A percentile compares a stretch with the other conserved stretches of the same genome.
phyloP scores from a whole-genome alignment of 768 basidiomycete species.

The Nidularia pulvinata region DNA sequence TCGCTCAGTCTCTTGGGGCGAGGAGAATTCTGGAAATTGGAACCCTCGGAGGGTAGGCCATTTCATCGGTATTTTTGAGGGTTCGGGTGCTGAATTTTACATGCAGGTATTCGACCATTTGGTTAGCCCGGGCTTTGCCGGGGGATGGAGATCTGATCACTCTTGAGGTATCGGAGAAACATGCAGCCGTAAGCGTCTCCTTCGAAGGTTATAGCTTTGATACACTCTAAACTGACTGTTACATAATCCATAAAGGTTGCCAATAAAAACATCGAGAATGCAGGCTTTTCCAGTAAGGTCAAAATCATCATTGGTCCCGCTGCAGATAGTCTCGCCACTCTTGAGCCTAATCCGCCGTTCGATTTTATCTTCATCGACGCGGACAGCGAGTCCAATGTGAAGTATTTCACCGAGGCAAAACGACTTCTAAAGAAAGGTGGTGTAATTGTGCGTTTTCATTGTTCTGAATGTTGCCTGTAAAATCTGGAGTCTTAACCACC shows the following conservation, averaged over 20 bases:
- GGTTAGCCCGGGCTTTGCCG: constrained; percentile 45
- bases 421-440: constrained; percentile 59
- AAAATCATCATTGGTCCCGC: constrained; percentile 53
- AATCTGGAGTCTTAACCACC: too few relatives aligned
- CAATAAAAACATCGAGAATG: constrained; percentile 50
- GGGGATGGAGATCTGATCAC: constrained; percentile 47
- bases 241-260: constrained; percentile 40
- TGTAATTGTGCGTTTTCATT: constrained; percentile 48
- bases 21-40: constrained; percentile 52
- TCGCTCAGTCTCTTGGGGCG: constrained; percentile 39
- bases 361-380: constrained; percentile 77
- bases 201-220: too few relatives aligned
- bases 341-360: constrained; percentile 50
- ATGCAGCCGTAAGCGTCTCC: constrained; percentile 35
- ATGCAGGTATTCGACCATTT: constrained; percentile 41
- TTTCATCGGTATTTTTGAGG: background rate
- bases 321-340: constrained; percentile 41
- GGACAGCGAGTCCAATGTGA: constrained; percentile 54
- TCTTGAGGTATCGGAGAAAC: constrained; percentile 41
- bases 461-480: constrained; percentile 10
- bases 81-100: background rate
- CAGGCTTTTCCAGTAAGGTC: constrained; percentile 49
- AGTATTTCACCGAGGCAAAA: constrained; percentile 62
- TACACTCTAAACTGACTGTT: background rate
- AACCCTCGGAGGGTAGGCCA: constrained; percentile 44